phyloP scores from a whole-genome alignment of 2,329 filamentous ascomycete genomes.

The Claviceps purpurea region DNA sequence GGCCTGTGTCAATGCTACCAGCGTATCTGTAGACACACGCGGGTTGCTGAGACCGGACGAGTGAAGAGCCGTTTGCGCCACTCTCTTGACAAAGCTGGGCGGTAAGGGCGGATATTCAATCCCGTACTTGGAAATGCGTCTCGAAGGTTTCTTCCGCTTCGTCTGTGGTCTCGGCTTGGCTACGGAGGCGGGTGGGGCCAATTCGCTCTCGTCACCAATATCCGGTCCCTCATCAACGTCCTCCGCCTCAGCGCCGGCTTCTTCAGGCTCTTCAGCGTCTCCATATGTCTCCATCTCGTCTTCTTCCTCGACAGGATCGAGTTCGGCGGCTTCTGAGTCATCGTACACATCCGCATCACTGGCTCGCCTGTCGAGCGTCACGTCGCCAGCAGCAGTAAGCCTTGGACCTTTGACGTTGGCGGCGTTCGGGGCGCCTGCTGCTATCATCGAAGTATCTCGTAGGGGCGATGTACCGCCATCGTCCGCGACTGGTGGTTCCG shows the following conservation, averaged over 20 bases:
- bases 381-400: slow-evolving; percentile 3
- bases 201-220: not conserved
- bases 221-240: not conserved
- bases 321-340: not conserved
- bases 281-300: not conserved
- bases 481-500: slow-evolving; percentile 18
- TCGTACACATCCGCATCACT: slow-evolving; percentile 1
- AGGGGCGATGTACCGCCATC: slow-evolving; percentile 13
- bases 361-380: slow-evolving; percentile 4
- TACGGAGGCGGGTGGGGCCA: slow-evolving; percentile 1
- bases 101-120: slow-evolving; percentile 67
- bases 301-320: not conserved
- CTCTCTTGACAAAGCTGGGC: slow-evolving; percentile 55
- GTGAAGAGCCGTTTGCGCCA: slow-evolving; percentile 58
- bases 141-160: slow-evolving; percentile 21
- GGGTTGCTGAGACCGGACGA: slow-evolving; percentile 51
- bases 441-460: not conserved
- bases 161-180: slow-evolving; percentile 4
- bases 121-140: slow-evolving; percentile 52
- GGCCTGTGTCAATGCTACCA: slow-evolving; percentile 63
- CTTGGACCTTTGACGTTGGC: not conserved
- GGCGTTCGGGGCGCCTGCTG: not conserved
- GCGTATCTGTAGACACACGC: slow-evolving; percentile 59
- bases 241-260: not conserved
- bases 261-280: not conserved